Conservation (phyloP, 2,329 filamentous ascomycete species). For the Trichoderma oligosporum region DNA sequence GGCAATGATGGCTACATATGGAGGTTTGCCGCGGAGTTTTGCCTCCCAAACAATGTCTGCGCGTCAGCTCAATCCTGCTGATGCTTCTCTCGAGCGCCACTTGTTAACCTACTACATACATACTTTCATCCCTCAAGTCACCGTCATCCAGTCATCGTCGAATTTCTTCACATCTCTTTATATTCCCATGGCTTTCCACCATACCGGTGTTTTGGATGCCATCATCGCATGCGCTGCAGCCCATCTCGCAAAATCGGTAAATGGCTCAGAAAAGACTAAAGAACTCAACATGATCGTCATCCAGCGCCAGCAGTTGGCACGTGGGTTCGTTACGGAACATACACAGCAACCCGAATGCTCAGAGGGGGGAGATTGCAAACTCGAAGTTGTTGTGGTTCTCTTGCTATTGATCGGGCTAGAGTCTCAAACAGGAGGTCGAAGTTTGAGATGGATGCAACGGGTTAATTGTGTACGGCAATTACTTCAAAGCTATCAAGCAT, state of each 20-base stretch:
- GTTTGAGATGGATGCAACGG: slow-evolving; percentile 6
- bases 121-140: background rate
- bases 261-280: background rate
- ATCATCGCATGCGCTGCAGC: background rate
- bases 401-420: background rate
- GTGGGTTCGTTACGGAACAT: background rate
- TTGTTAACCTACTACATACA: background rate
- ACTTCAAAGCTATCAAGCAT: background rate
- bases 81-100: background rate
- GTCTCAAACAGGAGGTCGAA: background rate
- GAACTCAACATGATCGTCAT: background rate
- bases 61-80: background rate
- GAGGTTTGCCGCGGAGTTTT: background rate
- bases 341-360: background rate
- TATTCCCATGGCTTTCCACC: background rate
- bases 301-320: background rate
- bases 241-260: background rate
- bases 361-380: background rate
- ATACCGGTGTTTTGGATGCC: background rate
- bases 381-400: background rate
- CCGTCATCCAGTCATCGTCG: background rate
- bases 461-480: slow-evolving; percentile 2
- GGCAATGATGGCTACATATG: background rate
- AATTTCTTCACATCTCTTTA: background rate
- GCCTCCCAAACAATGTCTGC: too few relatives aligned